These are phyloP conservation scores for Malus orientalis DNA, from an alignment of 306 rosid species.

Conservation along the genomic window DNA sequence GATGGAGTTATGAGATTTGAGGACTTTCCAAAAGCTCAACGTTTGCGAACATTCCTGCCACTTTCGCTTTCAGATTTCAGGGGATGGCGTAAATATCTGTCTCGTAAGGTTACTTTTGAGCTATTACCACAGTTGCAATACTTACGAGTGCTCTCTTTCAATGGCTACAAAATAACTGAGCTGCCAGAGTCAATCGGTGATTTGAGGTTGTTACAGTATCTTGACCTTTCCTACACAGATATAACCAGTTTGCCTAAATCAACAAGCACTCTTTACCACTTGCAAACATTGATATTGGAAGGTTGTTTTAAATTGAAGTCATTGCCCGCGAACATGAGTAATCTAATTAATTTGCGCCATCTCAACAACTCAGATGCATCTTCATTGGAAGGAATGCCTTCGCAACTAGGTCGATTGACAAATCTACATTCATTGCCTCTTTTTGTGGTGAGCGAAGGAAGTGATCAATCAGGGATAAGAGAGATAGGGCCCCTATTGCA, in stretches of 20 bases:
- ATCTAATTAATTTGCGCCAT: not conserved
- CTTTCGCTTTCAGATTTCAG: too few relatives aligned
- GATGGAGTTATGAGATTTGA: not conserved
- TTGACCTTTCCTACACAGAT: not conserved
- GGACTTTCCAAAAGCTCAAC: not conserved
- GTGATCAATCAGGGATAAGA: not conserved
- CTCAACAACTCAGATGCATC: not conserved
- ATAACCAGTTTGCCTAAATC: not conserved
- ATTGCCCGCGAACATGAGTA: not conserved
- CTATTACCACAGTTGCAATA: not conserved
- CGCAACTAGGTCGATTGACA: too few relatives aligned
- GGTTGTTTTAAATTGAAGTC: too few relatives aligned
- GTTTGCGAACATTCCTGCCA: slow-evolving; percentile 1
- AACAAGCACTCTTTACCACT: not conserved
- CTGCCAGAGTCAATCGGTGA: not conserved
- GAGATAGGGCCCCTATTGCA: not conserved
- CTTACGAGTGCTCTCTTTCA: slow-evolving; percentile 16
- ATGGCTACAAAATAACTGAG: not conserved
- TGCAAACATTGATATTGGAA: not conserved
- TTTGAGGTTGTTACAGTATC: slow-evolving; percentile 18
- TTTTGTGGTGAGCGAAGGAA: not conserved
- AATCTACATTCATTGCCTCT: too few relatives aligned
- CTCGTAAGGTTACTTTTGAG: not conserved
- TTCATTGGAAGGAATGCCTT: not conserved
- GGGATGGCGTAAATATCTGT: rapidly evolving